These are phyloP conservation scores for Rutidosis leptorrhynchoides DNA, from an alignment of 129 eudicot genomes.

Conservation along the genomic window DNA sequence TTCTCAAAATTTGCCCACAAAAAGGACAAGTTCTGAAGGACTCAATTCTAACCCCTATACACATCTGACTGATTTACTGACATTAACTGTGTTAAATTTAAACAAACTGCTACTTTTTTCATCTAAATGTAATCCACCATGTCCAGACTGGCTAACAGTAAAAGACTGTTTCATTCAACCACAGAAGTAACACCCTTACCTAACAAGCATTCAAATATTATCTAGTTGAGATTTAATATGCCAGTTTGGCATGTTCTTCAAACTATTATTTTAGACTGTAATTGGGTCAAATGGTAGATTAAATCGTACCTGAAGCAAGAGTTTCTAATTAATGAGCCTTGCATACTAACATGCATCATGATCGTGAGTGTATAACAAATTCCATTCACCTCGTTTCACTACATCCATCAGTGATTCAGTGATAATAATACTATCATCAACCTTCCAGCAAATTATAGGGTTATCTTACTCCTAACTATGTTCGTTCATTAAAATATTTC, in stretches of 20 bases:
- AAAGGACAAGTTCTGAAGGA: neutral
- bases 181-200: neutral
- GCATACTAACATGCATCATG: neutral
- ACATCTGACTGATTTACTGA: neutral
- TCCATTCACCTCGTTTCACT: neutral
- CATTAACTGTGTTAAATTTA: neutral
- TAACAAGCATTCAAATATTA: constrained; percentile 1
- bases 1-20: neutral
- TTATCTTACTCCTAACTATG: neutral
- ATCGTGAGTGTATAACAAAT: neutral
- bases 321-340: neutral
- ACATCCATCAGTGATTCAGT: neutral
- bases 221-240: constrained; percentile 5
- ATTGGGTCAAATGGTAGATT: neutral
- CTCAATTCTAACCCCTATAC: neutral
- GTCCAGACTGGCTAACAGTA: neutral
- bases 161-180: constrained; percentile 6
- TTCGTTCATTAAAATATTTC: neutral
- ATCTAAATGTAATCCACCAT: neutral
- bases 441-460: neutral
- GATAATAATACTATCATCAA: neutral
- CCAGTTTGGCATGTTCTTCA: constrained; percentile 5
- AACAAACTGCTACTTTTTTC: neutral
- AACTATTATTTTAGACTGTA: neutral
- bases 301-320: neutral